A percentile compares a stretch with the other conserved stretches of the same genome.
These are phyloP conservation scores for Xylariales sp. DNA, from an alignment of 2,329 filamentous ascomycete species.

Conservation along the genomic window DNA sequence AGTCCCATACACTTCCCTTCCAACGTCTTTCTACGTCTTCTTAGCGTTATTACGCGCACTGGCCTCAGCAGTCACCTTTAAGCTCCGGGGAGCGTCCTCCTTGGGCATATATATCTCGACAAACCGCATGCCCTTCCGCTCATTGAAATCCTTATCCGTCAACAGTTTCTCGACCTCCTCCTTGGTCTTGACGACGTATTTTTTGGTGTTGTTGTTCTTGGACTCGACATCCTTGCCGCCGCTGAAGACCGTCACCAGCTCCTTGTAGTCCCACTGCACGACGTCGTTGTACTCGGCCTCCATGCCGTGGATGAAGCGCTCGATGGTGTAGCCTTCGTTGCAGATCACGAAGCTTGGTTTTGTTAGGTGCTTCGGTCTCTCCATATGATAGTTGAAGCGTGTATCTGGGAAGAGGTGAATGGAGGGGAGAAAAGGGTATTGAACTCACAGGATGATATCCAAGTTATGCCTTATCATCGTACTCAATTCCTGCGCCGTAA, in stretches of 20 bases:
- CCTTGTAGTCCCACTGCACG: slow-evolving; percentile 66
- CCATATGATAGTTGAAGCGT: too few species aligned
- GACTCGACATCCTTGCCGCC: slow-evolving; percentile 48
- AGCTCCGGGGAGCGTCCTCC: slow-evolving; percentile 67
- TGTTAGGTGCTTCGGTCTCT: neutral
- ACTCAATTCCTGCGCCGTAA: slow-evolving; percentile 78
- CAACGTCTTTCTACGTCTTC: slow-evolving; percentile 3
- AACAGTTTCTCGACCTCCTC: slow-evolving; percentile 64
- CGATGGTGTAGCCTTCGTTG: slow-evolving; percentile 87
- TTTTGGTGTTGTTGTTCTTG: slow-evolving; percentile 47
- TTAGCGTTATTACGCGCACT: slow-evolving; percentile 62
- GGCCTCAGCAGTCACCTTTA: slow-evolving; percentile 67
- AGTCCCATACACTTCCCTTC: too few species aligned
- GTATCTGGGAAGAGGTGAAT: neutral
- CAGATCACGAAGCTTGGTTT: slow-evolving; percentile 70
- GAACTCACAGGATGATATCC: slow-evolving; percentile 67
- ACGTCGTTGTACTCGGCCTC: slow-evolving; percentile 79
- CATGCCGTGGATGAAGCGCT: slow-evolving; percentile 83
- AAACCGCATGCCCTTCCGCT: slow-evolving; percentile 55
- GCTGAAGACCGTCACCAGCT: slow-evolving; percentile 63
- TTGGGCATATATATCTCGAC: slow-evolving; percentile 79
- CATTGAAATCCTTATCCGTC: slow-evolving; percentile 57
- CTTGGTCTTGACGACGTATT: slow-evolving; percentile 65
- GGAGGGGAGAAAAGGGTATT: neutral
- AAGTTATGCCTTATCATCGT: slow-evolving; percentile 76